Evolutionary conservation across 768 basidiomycete species (phyloP), one percentile per base, ranked within the genome.

Genomic region (Lactarius trivialis): DNA sequence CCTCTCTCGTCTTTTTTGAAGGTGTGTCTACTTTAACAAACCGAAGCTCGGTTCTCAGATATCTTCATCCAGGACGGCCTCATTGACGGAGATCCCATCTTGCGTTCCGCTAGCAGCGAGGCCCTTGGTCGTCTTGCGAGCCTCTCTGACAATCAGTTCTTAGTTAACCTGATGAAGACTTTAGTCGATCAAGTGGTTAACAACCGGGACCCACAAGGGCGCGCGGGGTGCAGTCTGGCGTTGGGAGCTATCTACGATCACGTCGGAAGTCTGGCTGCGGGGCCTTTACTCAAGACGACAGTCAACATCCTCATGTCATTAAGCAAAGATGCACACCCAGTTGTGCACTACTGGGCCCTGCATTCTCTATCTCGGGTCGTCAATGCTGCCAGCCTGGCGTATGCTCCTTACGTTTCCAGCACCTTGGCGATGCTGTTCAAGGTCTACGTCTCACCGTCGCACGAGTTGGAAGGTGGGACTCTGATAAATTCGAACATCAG

Each of bases 221-320:
- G 97, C 19, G 95, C 96, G 17, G 97, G 97, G 0, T 98, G 94
- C 71, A 93, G 94, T 0, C 75, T 94, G 39, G 89, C 95, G 0
- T 93, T 98, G 69, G 93, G 93, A 14, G 83, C 93, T 14, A 91
- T 98, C 39, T 96, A 97, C 72, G 84, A 82, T 49, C 83, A 92
- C 69, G 93, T 98, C 54, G 97, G 97, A 8, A 91, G 93, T 43
- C 80, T 98, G n/a, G 92, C 91, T 12, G 96, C 94, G 7, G 93
- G 93, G 0, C 92, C 97, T 0, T 80, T 98, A 17, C 80, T 98
- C 63, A 98, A 98, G 74, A 97, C 95, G 0, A 93, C 95, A 0
- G 90, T 96, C 64, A 94, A 97, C 70, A 86, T 98, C 50, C 79
- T 98, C 39, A 91, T 96, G 85, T 96, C 95, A 0, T 82, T 99